phyloP scores from a whole-genome alignment of 208 protist species.

The Phytomonas francai region DNA sequence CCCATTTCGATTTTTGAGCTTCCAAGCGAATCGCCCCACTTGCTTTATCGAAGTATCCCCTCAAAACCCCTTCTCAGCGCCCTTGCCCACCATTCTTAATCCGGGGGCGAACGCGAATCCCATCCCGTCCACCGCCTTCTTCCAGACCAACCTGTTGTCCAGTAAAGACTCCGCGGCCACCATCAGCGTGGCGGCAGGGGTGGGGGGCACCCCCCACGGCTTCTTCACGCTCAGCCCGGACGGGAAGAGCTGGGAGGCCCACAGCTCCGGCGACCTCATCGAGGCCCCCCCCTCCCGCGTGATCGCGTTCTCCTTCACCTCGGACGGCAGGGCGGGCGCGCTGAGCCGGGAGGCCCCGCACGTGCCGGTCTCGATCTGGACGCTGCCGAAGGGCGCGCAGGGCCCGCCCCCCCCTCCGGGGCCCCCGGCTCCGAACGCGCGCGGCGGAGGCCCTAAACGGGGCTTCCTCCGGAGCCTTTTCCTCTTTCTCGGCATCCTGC shows the following conservation, averaged over 20 bases:
- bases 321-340: background rate
- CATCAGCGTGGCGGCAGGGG: background rate
- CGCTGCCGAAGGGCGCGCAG: background rate
- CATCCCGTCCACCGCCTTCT: slow-evolving; percentile 31
- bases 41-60: slow-evolving; percentile 59
- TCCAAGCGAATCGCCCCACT: slow-evolving; percentile 51
- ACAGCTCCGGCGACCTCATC: slow-evolving; percentile 19
- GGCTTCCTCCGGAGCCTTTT: slow-evolving; percentile 8
- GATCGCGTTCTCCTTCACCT: slow-evolving; percentile 16
- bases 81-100: slow-evolving; percentile 27
- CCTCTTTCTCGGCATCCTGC: slow-evolving; percentile 22
- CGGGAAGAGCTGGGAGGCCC: slow-evolving; percentile 4
- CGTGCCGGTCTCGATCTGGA: slow-evolving; percentile 15
- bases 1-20: slow-evolving; percentile 76
- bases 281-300: slow-evolving; percentile 7
- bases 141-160: slow-evolving; percentile 34
- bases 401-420: background rate
- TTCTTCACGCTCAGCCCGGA: slow-evolving; percentile 11
- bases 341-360: slow-evolving; percentile 12
- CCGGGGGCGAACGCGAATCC: slow-evolving; percentile 1
- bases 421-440: background rate
- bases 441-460: background rate
- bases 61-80: slow-evolving; percentile 36
- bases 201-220: background rate
- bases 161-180: slow-evolving; percentile 9